Conservation (phyloP, 2,329 filamentous ascomycete genomes). For the Nemania sp. region DNA sequence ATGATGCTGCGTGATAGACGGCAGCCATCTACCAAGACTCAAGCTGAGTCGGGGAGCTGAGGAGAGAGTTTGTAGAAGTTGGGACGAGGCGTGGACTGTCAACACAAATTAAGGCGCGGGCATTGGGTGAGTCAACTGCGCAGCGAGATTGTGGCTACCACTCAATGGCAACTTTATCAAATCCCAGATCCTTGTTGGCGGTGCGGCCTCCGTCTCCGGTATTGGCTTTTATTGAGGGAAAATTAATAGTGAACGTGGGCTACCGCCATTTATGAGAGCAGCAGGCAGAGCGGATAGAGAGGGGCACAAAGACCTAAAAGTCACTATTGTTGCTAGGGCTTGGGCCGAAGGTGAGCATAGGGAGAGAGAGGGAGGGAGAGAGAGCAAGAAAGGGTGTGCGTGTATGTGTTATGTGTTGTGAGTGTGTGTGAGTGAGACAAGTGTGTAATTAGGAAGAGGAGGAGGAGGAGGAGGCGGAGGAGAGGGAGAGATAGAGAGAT, state of each 20-base stretch:
- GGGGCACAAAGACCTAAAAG: conserved; percentile 15
- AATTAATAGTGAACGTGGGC: conserved; percentile 22
- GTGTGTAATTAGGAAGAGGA: neutral
- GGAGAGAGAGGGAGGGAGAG: conserved; percentile 8
- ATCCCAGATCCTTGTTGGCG: too few species aligned
- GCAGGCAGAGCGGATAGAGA: conserved; percentile 16
- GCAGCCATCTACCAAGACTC: conserved; percentile 31
- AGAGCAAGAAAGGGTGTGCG: neutral
- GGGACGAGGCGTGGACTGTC: conserved; percentile 17
- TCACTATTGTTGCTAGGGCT: conserved; percentile 22
- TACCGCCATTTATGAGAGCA: conserved; percentile 8
- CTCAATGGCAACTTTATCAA: too few species aligned
- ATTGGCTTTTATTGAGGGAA: conserved; percentile 16
- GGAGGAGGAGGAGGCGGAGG: neutral
- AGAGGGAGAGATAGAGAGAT: neutral
- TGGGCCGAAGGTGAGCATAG: conserved; percentile 14
- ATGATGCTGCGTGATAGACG: conserved; percentile 20
- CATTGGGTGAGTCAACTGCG: conserved; percentile 17
- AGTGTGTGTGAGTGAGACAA: neutral
- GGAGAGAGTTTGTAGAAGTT: conserved; percentile 17
- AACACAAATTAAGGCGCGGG: conserved; percentile 16
- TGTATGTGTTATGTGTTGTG: neutral
- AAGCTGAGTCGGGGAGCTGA: conserved; percentile 11
- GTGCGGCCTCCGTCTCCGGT: conserved; percentile 5
- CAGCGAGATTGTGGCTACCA: neutral